Evolutionary conservation across 129 eudicot genomes (phyloP).

Genomic region (Saussurea involucrata): DNA sequence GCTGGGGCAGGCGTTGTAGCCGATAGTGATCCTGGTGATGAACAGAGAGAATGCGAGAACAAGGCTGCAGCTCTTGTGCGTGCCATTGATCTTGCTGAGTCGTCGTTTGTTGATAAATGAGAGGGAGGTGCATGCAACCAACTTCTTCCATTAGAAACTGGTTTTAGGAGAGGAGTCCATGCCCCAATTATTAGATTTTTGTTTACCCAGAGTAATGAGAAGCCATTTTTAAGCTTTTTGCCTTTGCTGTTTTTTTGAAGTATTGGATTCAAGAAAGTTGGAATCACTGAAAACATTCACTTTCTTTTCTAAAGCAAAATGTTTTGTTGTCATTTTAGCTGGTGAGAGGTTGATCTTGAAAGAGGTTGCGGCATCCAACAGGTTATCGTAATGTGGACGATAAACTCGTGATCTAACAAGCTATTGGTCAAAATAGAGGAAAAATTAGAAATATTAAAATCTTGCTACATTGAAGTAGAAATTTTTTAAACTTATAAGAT

Average conservation of each 20-base stretch:
- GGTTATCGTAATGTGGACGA: too few relatives aligned
- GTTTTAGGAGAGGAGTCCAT: neutral
- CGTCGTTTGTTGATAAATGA: slow-evolving; percentile 73
- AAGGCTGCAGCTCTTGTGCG: slow-evolving; percentile 94
- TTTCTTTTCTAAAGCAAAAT: neutral
- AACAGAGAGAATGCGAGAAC: slow-evolving; percentile 79
- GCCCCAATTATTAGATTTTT: neutral
- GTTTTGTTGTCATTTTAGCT: too few relatives aligned
- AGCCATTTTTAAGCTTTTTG: slow-evolving; percentile 1
- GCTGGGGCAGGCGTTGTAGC: slow-evolving; percentile 93
- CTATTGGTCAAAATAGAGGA: too few relatives aligned
- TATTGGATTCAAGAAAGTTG: neutral
- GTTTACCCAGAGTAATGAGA: neutral
- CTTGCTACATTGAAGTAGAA: too few relatives aligned
- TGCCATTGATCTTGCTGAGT: slow-evolving; percentile 97
- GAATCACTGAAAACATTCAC: neutral
- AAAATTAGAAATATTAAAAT: too few relatives aligned
- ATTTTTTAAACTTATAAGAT: too few relatives aligned
- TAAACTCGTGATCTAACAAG: too few relatives aligned
- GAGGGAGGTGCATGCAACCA: neutral
- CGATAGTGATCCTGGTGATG: slow-evolving; percentile 86
- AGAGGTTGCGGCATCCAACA: too few relatives aligned
- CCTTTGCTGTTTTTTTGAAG: neutral
- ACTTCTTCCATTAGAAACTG: neutral
- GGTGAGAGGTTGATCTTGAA: too few relatives aligned